These are phyloP conservation scores for Venustampulla echinocandica DNA, from an alignment of 495 filamentous ascomycete genomes.

Conservation along the genomic window DNA sequence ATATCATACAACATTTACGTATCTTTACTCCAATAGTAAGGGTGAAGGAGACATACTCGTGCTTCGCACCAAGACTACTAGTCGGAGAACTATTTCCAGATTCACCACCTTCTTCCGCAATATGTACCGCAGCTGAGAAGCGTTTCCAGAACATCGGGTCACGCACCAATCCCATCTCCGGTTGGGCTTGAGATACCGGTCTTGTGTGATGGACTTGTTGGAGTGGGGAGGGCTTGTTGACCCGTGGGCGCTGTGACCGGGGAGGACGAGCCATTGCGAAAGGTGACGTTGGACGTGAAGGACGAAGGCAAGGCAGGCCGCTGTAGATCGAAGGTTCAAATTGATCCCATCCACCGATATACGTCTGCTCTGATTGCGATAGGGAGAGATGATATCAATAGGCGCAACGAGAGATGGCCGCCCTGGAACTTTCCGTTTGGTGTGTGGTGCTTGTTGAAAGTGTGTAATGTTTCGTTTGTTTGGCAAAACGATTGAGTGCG, in stretches of 20 bases:
- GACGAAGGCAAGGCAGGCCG: not conserved
- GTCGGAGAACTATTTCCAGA: not conserved
- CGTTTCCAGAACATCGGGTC: slow-evolving; percentile 57
- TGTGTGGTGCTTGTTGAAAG: no score
- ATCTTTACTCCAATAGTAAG: not conserved
- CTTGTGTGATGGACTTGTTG: slow-evolving; percentile 19
- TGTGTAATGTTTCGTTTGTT: no score
- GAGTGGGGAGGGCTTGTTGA: slow-evolving; percentile 19
- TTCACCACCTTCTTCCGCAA: not conserved
- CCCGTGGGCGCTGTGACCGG: slow-evolving; percentile 5
- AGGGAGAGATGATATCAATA: no score
- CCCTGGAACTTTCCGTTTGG: no score
- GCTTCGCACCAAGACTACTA: not conserved
- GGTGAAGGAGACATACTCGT: no score
- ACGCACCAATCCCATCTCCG: slow-evolving; percentile 36
- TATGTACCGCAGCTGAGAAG: slow-evolving; percentile 48
- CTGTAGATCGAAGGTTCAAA: slow-evolving; percentile 1
- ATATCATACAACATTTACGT: not conserved
- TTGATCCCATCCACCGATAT: not conserved
- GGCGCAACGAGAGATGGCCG: no score
- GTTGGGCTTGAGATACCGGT: slow-evolving; percentile 13
- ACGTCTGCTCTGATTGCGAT: no score
- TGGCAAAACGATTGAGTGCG: no score
- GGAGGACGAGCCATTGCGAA: slow-evolving; percentile 9
- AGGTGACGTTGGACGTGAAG: not conserved